Evolutionary conservation across 129 eudicot genomes (phyloP).

Genomic region (Flaveria linearis): DNA sequence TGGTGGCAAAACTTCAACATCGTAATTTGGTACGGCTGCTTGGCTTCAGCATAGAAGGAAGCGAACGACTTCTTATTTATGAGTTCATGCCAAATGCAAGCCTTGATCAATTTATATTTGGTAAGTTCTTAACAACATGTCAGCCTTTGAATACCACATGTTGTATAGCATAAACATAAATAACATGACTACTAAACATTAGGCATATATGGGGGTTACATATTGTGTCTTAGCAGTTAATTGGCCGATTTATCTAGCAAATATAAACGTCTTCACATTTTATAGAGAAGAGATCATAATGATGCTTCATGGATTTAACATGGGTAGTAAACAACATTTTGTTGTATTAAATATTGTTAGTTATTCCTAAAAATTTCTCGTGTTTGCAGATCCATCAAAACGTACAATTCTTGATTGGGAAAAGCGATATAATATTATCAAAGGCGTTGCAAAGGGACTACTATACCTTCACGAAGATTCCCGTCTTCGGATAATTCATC

Average conservation of each 20-base stretch:
- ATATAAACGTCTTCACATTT: not conserved
- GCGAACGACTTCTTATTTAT: conserved; percentile 11
- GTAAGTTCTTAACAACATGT: not conserved
- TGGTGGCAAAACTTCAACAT: conserved; percentile 11
- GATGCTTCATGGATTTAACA: not conserved
- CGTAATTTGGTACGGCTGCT: conserved; percentile 9
- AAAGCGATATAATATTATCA: conserved; percentile 12
- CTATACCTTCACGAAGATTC: conserved; percentile 14
- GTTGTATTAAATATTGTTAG: not conserved
- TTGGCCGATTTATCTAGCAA: not conserved
- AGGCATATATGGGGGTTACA: not conserved
- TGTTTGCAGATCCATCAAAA: conserved; percentile 6
- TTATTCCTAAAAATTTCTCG: not conserved
- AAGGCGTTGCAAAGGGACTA: conserved; percentile 20
- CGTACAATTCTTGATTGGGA: conserved; percentile 11
- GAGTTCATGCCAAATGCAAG: conserved; percentile 6
- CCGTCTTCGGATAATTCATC: not conserved
- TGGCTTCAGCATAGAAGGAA: conserved; percentile 12
- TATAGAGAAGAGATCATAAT: not conserved
- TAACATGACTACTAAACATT: not conserved
- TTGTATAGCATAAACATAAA: not conserved
- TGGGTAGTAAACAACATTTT: not conserved
- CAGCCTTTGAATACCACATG: not conserved
- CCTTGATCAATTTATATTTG: conserved; percentile 12
- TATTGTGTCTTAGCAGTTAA: not conserved